Evolutionary conservation across 805 yeast species (phyloP).

Genomic region (Sugiyamaella valdiviana): DNA sequence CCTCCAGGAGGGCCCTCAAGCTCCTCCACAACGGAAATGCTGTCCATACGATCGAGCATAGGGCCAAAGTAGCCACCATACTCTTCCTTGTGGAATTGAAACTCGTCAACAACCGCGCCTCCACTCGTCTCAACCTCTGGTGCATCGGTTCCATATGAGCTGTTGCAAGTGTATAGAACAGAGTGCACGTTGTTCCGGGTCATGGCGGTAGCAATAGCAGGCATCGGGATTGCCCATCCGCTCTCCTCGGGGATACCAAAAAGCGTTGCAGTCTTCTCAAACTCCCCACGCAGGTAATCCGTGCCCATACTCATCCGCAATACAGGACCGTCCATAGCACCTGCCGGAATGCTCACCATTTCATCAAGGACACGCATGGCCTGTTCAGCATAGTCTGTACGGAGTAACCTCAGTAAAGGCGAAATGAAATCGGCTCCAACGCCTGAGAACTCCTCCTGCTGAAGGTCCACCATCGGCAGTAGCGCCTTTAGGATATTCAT

Average conservation of each 20-base stretch:
- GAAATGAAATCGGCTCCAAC: conserved; percentile 94
- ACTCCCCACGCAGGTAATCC: conserved; percentile 66
- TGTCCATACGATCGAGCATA: conserved; percentile 36
- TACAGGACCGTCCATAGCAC: conserved; percentile 85
- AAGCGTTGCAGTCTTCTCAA: conserved; percentile 78
- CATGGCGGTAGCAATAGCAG: conserved; percentile 79
- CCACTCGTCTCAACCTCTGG: conserved; percentile 3
- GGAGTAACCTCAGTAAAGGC: conserved; percentile 70
- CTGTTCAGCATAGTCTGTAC: conserved; percentile 81
- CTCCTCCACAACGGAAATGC: conserved; percentile 38
- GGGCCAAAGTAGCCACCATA: conserved; percentile 35
- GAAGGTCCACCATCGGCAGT: conserved; percentile 71
- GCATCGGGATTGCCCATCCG: conserved; percentile 98
- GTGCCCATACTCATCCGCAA: conserved; percentile 88
- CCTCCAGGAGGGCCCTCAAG: conserved; percentile 32
- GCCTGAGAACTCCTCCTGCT: conserved; percentile 71
- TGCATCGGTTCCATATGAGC: conserved; percentile 5
- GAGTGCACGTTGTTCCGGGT: conserved; percentile 93
- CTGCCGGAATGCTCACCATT: conserved; percentile 78
- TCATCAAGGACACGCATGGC: conserved; percentile 89
- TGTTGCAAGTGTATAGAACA: conserved; percentile 73
- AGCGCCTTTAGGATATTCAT: conserved; percentile 68
- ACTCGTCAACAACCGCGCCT: conserved; percentile 18
- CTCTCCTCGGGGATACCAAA: conserved; percentile 93
- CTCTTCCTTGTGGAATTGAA: conserved; percentile 56